Evolutionary conservation across 352 stramenopile species (phyloP), one percentile per base, ranked within the genome.

Genomic region (Pilasporangium apinafurcum): DNA sequence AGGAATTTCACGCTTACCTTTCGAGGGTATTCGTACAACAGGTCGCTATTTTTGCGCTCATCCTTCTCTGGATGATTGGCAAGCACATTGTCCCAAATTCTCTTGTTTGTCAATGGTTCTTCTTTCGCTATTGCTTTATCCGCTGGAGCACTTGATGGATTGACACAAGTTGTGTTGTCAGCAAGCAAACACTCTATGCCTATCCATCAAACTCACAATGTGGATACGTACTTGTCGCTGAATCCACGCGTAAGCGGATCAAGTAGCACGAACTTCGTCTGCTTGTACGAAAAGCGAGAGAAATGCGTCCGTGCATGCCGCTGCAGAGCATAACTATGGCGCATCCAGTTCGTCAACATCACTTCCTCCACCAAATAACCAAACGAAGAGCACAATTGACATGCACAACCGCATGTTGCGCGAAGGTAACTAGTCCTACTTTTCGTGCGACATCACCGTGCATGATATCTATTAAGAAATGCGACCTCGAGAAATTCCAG

Each of bases 11-110:
- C 25, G 21, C 38, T 12, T 35, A 86, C 81, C 71, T 93, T 93
- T 59, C 70, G 81, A 30, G 73, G 69, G 44, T 87, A 86, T 43
- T 93, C 81, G 43, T 93, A 93, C 14, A 93, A 62, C 50, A 93
- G 37, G 33, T 93, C 81, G 31, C 80, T 67, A 27, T 75, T 71
- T 49, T 68, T 64, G 25, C 49, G 41, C 28, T 81, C 65, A 17
- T 56, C 44, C 21, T 81, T 57, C 40, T 83, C 67, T 8, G 65
- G 62, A 17, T 87, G 68, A 44, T 74, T 67, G 20, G 59, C 44
- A 21, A 87, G 57, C 31, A 89, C 73, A 5, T 67, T 71, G 44
- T 87, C 71, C 72, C 80, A 88, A 38, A 92, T 51, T 40, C 79
- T 77, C 33, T 74, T 68, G 55, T 86, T 86, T 44, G 73, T 86